Conservation (phyloP, 2,329 filamentous ascomycete species). For the Dothideomycetes sp. region DNA sequence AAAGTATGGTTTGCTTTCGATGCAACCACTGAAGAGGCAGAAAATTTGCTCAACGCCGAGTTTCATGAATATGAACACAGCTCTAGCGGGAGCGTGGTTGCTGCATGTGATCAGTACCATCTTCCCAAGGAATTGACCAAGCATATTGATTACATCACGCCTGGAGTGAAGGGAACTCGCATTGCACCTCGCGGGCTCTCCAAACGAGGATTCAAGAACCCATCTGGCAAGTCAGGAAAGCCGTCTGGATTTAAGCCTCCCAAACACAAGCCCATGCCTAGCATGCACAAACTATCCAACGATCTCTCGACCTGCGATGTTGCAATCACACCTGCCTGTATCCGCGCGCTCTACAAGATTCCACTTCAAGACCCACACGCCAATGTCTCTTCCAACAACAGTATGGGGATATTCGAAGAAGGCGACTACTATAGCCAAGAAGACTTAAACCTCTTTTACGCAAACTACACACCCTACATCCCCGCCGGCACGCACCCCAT, state of each 20-base stretch:
- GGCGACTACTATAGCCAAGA: conserved; percentile 33
- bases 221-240: conserved; percentile 5
- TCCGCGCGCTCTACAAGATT: conserved; percentile 16
- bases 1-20: conserved; percentile 23
- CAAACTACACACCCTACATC: conserved; percentile 15
- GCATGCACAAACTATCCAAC: conserved; percentile 9
- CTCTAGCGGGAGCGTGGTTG: conserved; percentile 12
- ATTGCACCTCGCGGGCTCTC: conserved; percentile 5
- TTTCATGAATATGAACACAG: conserved; percentile 18
- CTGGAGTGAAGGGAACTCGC: conserved; percentile 16
- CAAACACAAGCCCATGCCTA: conserved; percentile 7
- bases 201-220: background rate
- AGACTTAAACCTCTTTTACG: conserved; percentile 35
- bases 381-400: conserved; percentile 13
- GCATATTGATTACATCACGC: conserved; percentile 19
- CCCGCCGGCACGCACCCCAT: conserved; percentile 18
- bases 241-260: conserved; percentile 5
- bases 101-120: conserved; percentile 16
- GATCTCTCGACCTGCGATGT: conserved; percentile 13
- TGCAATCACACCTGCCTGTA: conserved; percentile 15
- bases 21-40: conserved; percentile 17
- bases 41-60: conserved; percentile 16
- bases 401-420: conserved; percentile 33
- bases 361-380: conserved; percentile 10
- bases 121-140: conserved; percentile 13